phyloP scores from a whole-genome alignment of 2,329 filamentous ascomycete genomes.

The Clathrospora elynae region DNA sequence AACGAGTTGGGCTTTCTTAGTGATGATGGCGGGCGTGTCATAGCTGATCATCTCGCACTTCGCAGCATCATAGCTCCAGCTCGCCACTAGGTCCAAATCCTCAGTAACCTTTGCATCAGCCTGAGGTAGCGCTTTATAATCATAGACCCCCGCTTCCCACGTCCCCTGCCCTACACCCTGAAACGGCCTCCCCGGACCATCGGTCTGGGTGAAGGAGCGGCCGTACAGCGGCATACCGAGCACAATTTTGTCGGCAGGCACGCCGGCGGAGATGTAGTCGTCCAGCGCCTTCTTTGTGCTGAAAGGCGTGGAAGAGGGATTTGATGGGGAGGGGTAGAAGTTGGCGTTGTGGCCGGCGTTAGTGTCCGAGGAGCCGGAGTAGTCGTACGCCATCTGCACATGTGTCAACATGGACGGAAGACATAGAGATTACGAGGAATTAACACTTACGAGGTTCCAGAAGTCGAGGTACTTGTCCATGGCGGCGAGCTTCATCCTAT shows the following conservation, averaged over 20 bases:
- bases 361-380: slow-evolving; percentile 76
- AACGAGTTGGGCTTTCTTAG: slow-evolving; percentile 33
- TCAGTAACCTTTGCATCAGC: slow-evolving; percentile 27
- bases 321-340: slow-evolving; percentile 26
- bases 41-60: slow-evolving; percentile 31
- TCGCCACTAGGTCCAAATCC: slow-evolving; percentile 25
- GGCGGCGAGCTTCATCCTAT: slow-evolving; percentile 43
- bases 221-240: slow-evolving; percentile 41
- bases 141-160: slow-evolving; percentile 34
- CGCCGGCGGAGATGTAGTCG: slow-evolving; percentile 31
- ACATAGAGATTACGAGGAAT: no score
- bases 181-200: slow-evolving; percentile 55
- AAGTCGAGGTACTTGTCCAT: slow-evolving; percentile 54
- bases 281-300: slow-evolving; percentile 35
- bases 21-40: slow-evolving; percentile 33
- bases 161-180: slow-evolving; percentile 33
- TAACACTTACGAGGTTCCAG: no score
- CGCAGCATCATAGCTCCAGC: slow-evolving; percentile 30
- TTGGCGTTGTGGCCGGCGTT: slow-evolving; percentile 59
- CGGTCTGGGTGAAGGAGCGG: slow-evolving; percentile 42
- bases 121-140: slow-evolving; percentile 37
- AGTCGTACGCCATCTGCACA: slow-evolving; percentile 69
- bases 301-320: slow-evolving; percentile 31
- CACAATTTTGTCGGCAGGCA: slow-evolving; percentile 28
- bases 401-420: no score